phyloP scores from a whole-genome alignment of 2,329 filamentous ascomycete species.

The Coniosporium uncinatum region DNA sequence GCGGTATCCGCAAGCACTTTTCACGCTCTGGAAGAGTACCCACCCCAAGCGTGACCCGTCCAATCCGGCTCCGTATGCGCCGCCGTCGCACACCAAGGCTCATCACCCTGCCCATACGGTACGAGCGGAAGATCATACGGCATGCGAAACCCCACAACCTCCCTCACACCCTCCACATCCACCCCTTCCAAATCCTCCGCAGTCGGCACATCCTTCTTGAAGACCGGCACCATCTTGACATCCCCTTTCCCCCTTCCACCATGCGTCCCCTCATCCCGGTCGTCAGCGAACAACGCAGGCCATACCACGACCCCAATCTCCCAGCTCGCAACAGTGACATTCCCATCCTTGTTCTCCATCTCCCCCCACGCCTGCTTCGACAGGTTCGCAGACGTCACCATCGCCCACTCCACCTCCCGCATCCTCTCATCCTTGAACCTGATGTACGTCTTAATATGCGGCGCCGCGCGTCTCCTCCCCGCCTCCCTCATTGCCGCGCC shows the following conservation, averaged over 20 bases:
- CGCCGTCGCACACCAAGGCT: slow-evolving; percentile 71
- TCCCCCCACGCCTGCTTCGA: slow-evolving; percentile 89
- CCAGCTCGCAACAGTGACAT: slow-evolving; percentile 72
- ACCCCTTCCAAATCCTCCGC: slow-evolving; percentile 9
- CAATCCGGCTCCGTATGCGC: slow-evolving; percentile 57
- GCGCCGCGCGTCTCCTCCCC: slow-evolving; percentile 55
- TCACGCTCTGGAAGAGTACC: background rate
- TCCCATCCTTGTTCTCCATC: slow-evolving; percentile 36
- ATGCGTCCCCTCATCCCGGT: too few species aligned
- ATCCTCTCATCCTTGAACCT: slow-evolving; percentile 44
- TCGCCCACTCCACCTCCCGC: slow-evolving; percentile 69
- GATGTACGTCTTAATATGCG: slow-evolving; percentile 88
- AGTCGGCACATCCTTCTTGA: slow-evolving; percentile 53
- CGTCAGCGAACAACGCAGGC: slow-evolving; percentile 50
- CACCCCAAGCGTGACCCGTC: slow-evolving; percentile 40
- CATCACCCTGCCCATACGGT: slow-evolving; percentile 55
- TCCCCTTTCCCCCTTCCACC: slow-evolving; percentile 9
- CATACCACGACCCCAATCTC: slow-evolving; percentile 82
- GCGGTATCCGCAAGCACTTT: too few species aligned
- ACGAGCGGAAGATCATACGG: slow-evolving; percentile 78
- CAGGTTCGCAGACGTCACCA: slow-evolving; percentile 87
- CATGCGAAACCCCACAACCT: slow-evolving; percentile 65
- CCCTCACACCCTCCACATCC: slow-evolving; percentile 6
- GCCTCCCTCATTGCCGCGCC: slow-evolving; percentile 11
- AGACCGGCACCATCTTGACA: slow-evolving; percentile 62